Evolutionary conservation across 108 stramenopile genomes (phyloP).

Genomic region (Asterionellopsis glacialis): DNA sequence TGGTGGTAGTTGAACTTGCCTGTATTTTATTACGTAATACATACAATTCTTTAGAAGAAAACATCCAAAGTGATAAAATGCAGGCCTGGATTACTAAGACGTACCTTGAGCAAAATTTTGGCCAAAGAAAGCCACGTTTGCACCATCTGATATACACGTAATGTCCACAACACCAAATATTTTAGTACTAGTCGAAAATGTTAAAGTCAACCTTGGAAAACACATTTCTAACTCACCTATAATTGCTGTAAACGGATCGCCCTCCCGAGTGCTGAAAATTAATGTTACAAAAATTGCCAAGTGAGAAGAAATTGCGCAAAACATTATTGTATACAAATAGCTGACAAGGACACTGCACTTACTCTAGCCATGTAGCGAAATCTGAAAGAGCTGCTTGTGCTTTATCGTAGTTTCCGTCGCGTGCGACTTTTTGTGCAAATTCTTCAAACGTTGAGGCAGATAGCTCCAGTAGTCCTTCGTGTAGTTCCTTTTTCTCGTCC

Average conservation of each 20-base stretch:
- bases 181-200: background rate
- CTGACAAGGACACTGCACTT: background rate
- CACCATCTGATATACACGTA: conserved; percentile 39
- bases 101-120: conserved; percentile 48
- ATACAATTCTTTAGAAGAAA: too few relatives aligned
- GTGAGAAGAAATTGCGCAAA: background rate
- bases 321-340: background rate
- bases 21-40: conserved; percentile 10
- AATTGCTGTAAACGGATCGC: conserved; percentile 78
- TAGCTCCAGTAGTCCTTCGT: conserved; percentile 25
- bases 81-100: too few relatives aligned
- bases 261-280: conserved; percentile 35
- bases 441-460: background rate
- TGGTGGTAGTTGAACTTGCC: conserved; percentile 66
- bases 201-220: background rate
- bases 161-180: background rate
- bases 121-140: conserved; percentile 80
- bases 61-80: too few relatives aligned
- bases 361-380: conserved; percentile 7
- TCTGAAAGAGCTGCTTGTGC: background rate
- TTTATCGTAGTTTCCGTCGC: background rate
- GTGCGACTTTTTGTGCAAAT: background rate
- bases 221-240: conserved; percentile 34
- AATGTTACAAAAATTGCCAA: background rate
- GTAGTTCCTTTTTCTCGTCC: conserved; percentile 52